Conservation (phyloP, 257 asterid species). For the Buddleja alternifolia region DNA sequence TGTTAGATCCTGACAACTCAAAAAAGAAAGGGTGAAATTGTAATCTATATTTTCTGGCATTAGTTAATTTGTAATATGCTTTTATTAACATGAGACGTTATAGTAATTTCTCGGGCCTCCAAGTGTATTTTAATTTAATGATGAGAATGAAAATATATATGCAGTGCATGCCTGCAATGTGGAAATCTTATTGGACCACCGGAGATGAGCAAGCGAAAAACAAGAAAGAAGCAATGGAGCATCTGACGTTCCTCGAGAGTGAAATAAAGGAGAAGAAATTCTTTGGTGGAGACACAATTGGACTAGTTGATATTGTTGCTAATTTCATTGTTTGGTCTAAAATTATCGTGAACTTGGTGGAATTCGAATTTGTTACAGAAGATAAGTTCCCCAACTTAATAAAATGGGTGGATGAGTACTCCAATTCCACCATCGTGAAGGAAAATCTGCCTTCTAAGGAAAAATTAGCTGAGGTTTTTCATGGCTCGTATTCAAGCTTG, state of each 20-base stretch:
- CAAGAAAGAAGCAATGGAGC: constrained; percentile 46
- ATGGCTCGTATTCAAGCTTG: background rate
- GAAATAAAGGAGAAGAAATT: constrained; percentile 49
- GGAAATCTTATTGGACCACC: constrained; percentile 33
- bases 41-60: too few relatives aligned
- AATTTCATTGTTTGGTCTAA: constrained; percentile 41
- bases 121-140: too few relatives aligned
- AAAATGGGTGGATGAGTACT: constrained; percentile 37
- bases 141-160: too few relatives aligned
- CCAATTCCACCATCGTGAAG: constrained; percentile 32
- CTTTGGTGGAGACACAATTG: constrained; percentile 58
- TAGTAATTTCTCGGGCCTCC: too few relatives aligned
- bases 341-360: constrained; percentile 30
- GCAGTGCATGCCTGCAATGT: constrained; percentile 32
- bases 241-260: constrained; percentile 38
- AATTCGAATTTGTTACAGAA: constrained; percentile 38
- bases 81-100: too few relatives aligned
- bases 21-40: too few relatives aligned
- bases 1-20: too few relatives aligned
- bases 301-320: constrained; percentile 44
- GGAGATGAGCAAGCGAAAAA: constrained; percentile 53
- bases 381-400: constrained; percentile 46
- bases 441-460: constrained; percentile 45
- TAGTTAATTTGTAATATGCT: too few relatives aligned
- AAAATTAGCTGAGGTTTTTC: constrained; percentile 8